Conservation (phyloP, 2,329 filamentous ascomycete genomes). For the Colletotrichum neosansevieriae region DNA sequence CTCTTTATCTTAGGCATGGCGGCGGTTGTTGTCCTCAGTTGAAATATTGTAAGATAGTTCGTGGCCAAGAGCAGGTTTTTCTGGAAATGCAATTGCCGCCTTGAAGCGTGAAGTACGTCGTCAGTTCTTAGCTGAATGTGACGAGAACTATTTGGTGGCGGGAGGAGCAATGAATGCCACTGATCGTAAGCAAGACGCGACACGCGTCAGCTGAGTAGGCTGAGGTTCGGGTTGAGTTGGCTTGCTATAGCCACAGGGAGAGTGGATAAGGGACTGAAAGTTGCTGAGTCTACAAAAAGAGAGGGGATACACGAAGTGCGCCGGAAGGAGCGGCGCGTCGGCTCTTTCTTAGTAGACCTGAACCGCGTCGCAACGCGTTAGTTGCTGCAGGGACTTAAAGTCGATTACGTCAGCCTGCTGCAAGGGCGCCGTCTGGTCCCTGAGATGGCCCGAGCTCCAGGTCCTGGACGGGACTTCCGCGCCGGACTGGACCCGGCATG, state of each 20-base stretch:
- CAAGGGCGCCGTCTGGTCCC: constrained; percentile 3
- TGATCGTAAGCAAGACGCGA: no score
- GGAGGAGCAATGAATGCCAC: no score
- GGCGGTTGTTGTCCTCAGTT: constrained; percentile 21
- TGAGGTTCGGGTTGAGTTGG: no score
- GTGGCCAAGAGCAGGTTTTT: no score
- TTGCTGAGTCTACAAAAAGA: not conserved
- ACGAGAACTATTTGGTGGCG: no score
- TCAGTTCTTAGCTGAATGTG: no score
- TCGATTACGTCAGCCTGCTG: constrained; percentile 28
- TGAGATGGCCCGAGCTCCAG: constrained; percentile 30
- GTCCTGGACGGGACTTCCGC: not conserved
- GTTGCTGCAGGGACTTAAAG: constrained; percentile 14
- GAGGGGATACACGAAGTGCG: not conserved
- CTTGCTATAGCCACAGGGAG: no score
- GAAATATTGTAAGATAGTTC: no score
- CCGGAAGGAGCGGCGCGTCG: constrained; percentile 17
- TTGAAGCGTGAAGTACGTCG: no score
- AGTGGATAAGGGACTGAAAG: no score
- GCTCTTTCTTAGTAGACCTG: constrained; percentile 27
- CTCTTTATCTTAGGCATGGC: constrained; percentile 60
- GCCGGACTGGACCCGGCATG: not conserved
- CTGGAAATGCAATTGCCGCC: no score
- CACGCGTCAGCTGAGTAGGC: no score
- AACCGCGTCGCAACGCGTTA: constrained; percentile 41